Conservation (phyloP, 306 rosid species). For the Carpinus fangiana region DNA sequence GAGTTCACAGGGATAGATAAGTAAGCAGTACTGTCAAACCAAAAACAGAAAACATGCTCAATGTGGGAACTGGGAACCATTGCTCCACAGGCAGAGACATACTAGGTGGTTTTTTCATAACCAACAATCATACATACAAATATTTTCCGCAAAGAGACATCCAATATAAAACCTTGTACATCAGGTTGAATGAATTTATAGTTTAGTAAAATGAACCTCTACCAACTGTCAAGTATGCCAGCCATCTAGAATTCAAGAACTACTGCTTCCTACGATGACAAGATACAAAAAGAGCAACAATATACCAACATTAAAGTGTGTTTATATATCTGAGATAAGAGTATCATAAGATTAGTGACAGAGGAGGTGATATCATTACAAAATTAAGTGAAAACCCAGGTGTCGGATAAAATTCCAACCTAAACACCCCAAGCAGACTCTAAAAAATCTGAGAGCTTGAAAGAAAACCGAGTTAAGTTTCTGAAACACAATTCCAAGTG, state of each 20-base stretch:
- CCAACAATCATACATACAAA: background rate
- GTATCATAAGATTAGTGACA: background rate
- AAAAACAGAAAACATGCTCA: background rate
- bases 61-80: slow-evolving; percentile 1
- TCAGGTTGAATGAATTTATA: background rate
- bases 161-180: background rate
- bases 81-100: background rate
- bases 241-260: slow-evolving; percentile 8
- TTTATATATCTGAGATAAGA: background rate
- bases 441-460: background rate
- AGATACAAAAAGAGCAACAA: background rate
- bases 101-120: background rate
- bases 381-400: background rate
- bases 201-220: background rate
- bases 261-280: background rate
- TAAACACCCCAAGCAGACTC: background rate
- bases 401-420: background rate
- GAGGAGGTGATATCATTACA: background rate
- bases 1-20: background rate
- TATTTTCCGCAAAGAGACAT: background rate
- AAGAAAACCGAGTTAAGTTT: background rate
- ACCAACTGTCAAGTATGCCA: background rate
- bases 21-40: slow-evolving; percentile 11
- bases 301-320: background rate
- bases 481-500: background rate